These are phyloP conservation scores for Turritis glabra DNA, from an alignment of 345 rosid species.

Conservation along the genomic window DNA sequence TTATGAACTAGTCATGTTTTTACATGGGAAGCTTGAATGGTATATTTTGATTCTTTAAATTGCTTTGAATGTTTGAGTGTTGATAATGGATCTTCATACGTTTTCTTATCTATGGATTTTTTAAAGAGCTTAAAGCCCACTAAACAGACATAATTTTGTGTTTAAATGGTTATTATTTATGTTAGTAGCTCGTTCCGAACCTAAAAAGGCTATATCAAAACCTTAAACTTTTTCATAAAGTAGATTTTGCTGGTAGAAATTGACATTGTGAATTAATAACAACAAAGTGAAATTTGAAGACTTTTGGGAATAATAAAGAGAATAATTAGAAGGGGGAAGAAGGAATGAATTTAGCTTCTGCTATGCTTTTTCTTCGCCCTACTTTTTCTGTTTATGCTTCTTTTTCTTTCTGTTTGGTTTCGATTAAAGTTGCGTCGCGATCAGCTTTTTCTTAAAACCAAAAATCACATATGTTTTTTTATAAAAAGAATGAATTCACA, in stretches of 20 bases:
- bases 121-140: not conserved
- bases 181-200: not conserved
- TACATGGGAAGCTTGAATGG: too few relatives aligned
- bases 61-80: too few relatives aligned
- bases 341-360: conserved; percentile 31
- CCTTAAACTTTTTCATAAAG: conserved; percentile 5
- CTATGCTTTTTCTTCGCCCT: conserved; percentile 7
- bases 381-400: conserved; percentile 30
- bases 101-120: not conserved
- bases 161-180: not conserved
- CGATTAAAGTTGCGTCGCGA: conserved; percentile 22
- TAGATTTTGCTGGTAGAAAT: conserved; percentile 5
- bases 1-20: too few relatives aligned
- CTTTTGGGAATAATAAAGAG: conserved; percentile 7
- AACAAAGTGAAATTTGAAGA: conserved; percentile 29
- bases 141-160: not conserved
- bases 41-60: too few relatives aligned
- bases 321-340: conserved; percentile 31
- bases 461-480: not conserved
- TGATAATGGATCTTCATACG: not conserved
- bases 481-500: conserved; percentile 22
- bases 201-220: not conserved
- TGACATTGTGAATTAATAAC: conserved; percentile 1
- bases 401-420: conserved; percentile 35
- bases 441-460: conserved; percentile 22